These are phyloP conservation scores for Aspergillus cavernicola DNA, from an alignment of 495 filamentous ascomycete genomes.

Conservation along the genomic window DNA sequence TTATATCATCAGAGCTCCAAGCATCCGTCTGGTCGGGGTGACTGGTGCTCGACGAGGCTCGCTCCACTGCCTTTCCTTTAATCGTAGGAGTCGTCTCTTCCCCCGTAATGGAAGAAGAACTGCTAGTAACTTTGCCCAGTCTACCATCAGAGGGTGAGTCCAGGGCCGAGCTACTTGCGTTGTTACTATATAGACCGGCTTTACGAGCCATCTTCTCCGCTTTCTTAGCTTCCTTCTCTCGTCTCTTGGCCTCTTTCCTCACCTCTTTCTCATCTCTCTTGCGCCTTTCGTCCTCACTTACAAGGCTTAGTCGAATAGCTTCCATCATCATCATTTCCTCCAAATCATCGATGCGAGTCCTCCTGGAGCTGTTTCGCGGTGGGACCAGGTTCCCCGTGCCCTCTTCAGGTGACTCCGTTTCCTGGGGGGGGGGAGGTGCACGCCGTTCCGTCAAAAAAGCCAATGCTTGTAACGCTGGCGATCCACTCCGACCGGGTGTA, in stretches of 20 bases:
- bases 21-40: background rate
- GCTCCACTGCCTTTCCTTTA: constrained; percentile 84
- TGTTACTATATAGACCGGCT: constrained; percentile 45
- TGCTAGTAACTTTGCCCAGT: constrained; percentile 31
- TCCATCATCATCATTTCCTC: constrained; percentile 99
- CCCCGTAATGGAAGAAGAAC: constrained; percentile 34
- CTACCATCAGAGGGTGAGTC: constrained; percentile 25
- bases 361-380: constrained; percentile 55
- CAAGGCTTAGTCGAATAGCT: constrained; percentile 83
- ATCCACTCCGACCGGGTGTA: constrained; percentile 33
- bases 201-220: constrained; percentile 63
- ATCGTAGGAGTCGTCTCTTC: constrained; percentile 37
- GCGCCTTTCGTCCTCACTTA: constrained; percentile 84
- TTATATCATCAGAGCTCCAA: constrained; percentile 1
- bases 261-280: constrained; percentile 76
- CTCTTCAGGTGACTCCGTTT: constrained; percentile 42
- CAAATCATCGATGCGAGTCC: constrained; percentile 74
- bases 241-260: constrained; percentile 74
- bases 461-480: constrained; percentile 48
- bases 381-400: constrained; percentile 41
- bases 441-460: constrained; percentile 50
- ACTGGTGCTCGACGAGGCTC: constrained; percentile 26
- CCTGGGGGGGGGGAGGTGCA: constrained; percentile 25
- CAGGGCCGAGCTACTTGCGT: constrained; percentile 40
- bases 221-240: constrained; percentile 80